Evolutionary conservation across 1,284 basidiomycete genomes (phyloP), one percentile per base, ranked within the genome.

Genomic region (Clitocybe nebularis): DNA sequence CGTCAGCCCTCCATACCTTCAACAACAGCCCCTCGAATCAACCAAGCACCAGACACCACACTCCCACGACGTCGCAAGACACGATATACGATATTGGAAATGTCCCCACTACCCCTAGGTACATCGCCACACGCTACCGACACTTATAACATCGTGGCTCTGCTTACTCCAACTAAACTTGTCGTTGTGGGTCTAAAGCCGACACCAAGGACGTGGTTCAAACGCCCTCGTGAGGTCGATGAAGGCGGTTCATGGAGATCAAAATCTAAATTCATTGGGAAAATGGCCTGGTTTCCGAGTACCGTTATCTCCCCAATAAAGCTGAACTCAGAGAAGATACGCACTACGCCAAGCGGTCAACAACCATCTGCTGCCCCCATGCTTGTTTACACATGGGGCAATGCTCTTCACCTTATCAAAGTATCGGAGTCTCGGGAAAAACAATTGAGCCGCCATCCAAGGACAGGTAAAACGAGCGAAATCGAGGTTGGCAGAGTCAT

Each of bases 161-260:
- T 99, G 36, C 73, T 99, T 28, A 97, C 95, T 0, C 83, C 90
- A 0, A 76, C 83, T 17, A 99, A 99, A 59, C 68, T 99, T 10
- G 90, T 99, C 3, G 76, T 99, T 26, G 91, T 98, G 2, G 94
- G 93, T 2, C 64, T 99, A 50, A 94, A 93, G 57, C 96, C 96
- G 1, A 77, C 80, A 0, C 89, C 96, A 2, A 83, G 89, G 55
- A 99, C 95, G 0, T 98, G 94, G 93, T 89, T 89, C 58, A 83
- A 93, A 52, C 79, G 76, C 42, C 70, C 84, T 50, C 77, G 89
- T n/a, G 71, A 77, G 16, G 53, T 61, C 5, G 69, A 74, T 21
- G 75, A 74, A 39, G 70, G 68, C 11, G 63, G 60, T 10, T 57
- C 51, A 36, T 62, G 42, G 54, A 66, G 45, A 55, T 61, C 62